A percentile compares a stretch with the other conserved stretches of the same genome.
These are phyloP conservation scores for Phytophthora chlamydospora DNA, from an alignment of 352 stramenopile species.

Conservation along the genomic window DNA sequence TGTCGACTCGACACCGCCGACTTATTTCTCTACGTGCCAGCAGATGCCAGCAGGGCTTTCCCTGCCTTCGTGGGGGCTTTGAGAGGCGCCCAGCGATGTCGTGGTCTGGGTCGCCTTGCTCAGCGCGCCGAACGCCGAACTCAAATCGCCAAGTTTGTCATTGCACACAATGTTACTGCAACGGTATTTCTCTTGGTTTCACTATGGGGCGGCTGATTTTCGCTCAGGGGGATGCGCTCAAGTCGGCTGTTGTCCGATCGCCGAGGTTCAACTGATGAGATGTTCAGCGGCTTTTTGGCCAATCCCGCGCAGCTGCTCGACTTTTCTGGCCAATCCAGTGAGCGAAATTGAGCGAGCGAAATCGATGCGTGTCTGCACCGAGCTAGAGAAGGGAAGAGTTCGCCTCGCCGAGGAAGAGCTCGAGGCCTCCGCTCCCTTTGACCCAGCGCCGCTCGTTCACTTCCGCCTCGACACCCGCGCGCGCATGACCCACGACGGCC, in stretches of 20 bases:
- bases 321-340: background rate
- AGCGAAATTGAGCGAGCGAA: background rate
- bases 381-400: slow-evolving; percentile 11
- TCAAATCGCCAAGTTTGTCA: too few relatives aligned
- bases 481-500: slow-evolving; percentile 16
- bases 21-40: too few relatives aligned
- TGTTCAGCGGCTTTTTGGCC: background rate
- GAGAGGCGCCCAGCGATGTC: too few relatives aligned
- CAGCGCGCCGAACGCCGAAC: too few relatives aligned
- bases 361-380: background rate
- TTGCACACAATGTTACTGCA: too few relatives aligned
- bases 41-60: too few relatives aligned
- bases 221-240: background rate
- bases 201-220: too few relatives aligned
- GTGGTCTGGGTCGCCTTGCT: too few relatives aligned
- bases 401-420: slow-evolving; percentile 11
- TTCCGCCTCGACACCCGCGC: slow-evolving; percentile 3
- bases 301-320: too few relatives aligned
- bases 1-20: too few relatives aligned
- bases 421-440: background rate
- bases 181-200: too few relatives aligned
- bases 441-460: background rate
- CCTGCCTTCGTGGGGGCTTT: too few relatives aligned
- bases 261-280: slow-evolving; percentile 3
- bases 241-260: slow-evolving; percentile 4